These are phyloP conservation scores for Hylodesmum podocarpum DNA, from an alignment of 306 rosid genomes.

Conservation along the genomic window DNA sequence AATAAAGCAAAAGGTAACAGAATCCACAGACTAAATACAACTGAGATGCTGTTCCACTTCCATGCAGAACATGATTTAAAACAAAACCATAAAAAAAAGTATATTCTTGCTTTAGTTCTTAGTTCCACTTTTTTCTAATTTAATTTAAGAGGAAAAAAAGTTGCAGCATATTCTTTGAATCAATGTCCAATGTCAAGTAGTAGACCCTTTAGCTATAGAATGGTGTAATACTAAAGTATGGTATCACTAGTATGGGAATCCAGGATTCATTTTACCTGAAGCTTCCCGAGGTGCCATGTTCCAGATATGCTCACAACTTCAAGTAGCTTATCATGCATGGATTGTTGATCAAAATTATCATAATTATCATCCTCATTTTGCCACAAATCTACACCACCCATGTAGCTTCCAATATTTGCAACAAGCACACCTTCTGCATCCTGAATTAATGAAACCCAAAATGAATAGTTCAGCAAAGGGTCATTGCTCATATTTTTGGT, in stretches of 20 bases:
- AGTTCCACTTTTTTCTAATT: not conserved
- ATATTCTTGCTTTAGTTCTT: not conserved
- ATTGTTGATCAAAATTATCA: constrained; percentile 94
- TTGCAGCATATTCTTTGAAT: constrained; percentile 2
- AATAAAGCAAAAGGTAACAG: not conserved
- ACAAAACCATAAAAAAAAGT: not conserved
- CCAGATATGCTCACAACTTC: constrained; percentile 99
- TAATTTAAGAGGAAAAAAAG: not conserved
- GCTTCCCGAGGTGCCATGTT: constrained; percentile 98
- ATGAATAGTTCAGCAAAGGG: constrained; percentile 13
- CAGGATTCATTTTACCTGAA: constrained; percentile 64
- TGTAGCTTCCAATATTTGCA: constrained; percentile 99
- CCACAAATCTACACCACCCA: constrained; percentile 99
- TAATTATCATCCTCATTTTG: constrained; percentile 91
- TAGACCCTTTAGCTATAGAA: constrained; percentile 4
- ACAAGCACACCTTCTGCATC: constrained; percentile 99
- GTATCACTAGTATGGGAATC: not conserved
- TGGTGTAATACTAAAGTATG: not conserved
- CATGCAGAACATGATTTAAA: not conserved
- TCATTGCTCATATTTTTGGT: not conserved
- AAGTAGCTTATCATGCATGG: constrained; percentile 96
- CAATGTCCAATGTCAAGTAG: constrained; percentile 19
- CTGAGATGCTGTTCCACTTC: constrained; percentile 7
- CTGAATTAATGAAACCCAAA: constrained; percentile 45
- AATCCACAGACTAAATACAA: constrained; percentile 6